These are phyloP conservation scores for Arachnomyces sp. DNA, from an alignment of 2,329 filamentous ascomycete genomes.

Conservation along the genomic window DNA sequence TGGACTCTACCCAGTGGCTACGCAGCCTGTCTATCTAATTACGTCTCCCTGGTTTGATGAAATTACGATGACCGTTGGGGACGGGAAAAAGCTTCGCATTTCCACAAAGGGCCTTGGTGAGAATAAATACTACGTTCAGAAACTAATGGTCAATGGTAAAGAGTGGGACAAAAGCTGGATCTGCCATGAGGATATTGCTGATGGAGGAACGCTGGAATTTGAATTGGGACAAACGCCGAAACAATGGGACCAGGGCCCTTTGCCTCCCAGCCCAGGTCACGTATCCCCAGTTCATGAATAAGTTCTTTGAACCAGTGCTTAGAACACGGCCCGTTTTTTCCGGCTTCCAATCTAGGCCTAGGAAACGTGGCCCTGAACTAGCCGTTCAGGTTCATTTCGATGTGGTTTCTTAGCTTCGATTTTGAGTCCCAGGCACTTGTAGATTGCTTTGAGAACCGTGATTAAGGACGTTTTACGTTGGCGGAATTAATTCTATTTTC, in stretches of 20 bases:
- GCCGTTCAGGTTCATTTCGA: no score
- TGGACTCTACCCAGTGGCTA: constrained; percentile 43
- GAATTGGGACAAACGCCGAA: constrained; percentile 30
- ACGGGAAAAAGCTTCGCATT: constrained; percentile 37
- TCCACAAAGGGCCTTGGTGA: constrained; percentile 37
- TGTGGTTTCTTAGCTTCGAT: no score
- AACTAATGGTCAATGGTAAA: constrained; percentile 46
- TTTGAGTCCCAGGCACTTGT: no score
- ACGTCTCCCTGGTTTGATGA: constrained; percentile 40
- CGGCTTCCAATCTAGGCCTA: no score
- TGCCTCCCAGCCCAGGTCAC: constrained; percentile 45
- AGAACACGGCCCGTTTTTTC: no score
- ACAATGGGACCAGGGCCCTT: constrained; percentile 43
- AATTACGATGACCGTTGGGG: constrained; percentile 26
- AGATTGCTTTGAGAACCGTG: no score
- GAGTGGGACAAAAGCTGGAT: constrained; percentile 50
- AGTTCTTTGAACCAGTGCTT: no score
- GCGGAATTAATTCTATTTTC: no score
- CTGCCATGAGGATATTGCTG: constrained; percentile 41
- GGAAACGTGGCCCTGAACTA: no score
- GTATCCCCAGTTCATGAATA: no score
- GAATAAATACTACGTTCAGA: constrained; percentile 46
- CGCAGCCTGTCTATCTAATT: constrained; percentile 41
- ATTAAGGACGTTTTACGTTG: no score
- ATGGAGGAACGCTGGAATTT: constrained; percentile 45